phyloP scores from a whole-genome alignment of 208 protist species.

The Leishmania turanica region DNA sequence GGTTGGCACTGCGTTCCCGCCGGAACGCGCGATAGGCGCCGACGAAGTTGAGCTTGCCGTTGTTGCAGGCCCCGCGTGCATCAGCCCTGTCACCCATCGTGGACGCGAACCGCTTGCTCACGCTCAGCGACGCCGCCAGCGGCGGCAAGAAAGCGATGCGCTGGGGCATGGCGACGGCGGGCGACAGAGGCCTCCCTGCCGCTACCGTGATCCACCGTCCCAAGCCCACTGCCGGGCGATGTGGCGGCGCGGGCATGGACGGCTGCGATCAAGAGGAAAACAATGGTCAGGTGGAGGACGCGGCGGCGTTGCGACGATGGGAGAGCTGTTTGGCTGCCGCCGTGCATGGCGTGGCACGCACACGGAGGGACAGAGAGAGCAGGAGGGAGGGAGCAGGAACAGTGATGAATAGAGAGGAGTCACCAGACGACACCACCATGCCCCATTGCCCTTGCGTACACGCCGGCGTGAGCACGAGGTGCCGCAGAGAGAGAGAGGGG shows the following conservation, averaged over 20 bases:
- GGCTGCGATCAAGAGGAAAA: neutral
- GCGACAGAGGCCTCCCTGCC: neutral
- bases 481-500: neutral
- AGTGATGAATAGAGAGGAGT: too few species aligned
- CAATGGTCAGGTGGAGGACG: neutral
- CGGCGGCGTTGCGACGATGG: neutral
- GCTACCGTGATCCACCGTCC: neutral
- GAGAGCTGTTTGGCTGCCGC: neutral
- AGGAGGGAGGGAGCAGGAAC: neutral
- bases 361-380: neutral
- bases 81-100: neutral
- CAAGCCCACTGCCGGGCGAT: neutral
- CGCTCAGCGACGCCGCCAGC: neutral
- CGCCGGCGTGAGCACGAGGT: neutral
- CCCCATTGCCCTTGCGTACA: neutral
- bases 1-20: neutral
- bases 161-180: neutral
- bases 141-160: neutral
- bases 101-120: neutral
- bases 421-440: neutral
- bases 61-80: neutral
- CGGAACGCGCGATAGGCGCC: conserved; percentile 20
- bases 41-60: neutral
- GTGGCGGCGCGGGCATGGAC: neutral
- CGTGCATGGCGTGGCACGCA: neutral